Evolutionary conservation across 768 basidiomycete species (phyloP), one percentile per base, ranked within the genome.

Genomic region (Mycena chlorophos): DNA sequence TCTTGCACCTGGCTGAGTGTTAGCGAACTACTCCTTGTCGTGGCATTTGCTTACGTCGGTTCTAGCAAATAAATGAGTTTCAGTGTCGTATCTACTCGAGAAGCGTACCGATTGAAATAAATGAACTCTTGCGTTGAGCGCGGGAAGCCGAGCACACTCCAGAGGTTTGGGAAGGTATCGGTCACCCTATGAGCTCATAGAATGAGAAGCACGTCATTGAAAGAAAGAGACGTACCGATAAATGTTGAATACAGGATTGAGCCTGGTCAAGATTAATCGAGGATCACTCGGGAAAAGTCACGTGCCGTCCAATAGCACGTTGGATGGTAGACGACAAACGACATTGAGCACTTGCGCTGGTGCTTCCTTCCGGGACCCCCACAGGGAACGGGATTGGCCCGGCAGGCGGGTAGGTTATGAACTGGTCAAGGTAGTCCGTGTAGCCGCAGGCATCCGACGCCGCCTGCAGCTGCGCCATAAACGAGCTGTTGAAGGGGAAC

Each of bases 111-210:
- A 51, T 82, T 82, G 68, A 82, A 82, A 63, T 82, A 82, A 28
- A 82, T 69, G 57, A 82, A 83, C 57, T 82, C 67, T 63, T 82
- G 80, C 2, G 79, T 82, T 5, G 78, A 75, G 14, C 80, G 76
- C n/a, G 87, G 86, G 75, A 85, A 87, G 6, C 87, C 87, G 19
- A 88, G 78, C 22, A 88, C 86, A 54, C 78, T 79, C 79, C 79
- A 79, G 17, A 78, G 65, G 55, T 73, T 77, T 4, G 78, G 79
- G 66, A 70, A 80, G 5, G 80, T 81, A 60, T 84, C 82, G 13
- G 80, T 78, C 6, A 84, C 78, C 0, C 75, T 77, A 57, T 2
- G 20, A 40, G n/a, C 14, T 4, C 29, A 42, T 19, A 16, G 19
- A 49, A 17, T 30, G 29, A 55, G 6, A 46, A 25, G 4, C 40